Percentiles rank a stretch among this genome's conserved stretches.
phyloP scores from a whole-genome alignment of 305 asterid genomes.

The Solanum chacoense region DNA sequence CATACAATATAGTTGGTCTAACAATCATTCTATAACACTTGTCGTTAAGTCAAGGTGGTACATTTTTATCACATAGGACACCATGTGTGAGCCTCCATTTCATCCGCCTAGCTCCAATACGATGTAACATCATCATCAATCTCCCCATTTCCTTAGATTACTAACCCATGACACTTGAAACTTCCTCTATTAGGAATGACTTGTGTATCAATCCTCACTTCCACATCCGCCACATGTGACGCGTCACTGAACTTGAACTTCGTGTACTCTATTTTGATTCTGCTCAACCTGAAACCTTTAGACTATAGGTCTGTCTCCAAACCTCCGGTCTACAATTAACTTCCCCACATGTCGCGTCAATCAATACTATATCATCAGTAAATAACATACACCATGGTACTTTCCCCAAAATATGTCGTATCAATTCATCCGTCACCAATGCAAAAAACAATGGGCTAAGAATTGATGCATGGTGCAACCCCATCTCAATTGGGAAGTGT shows the following conservation, averaged over 20 bases:
- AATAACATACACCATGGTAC: not conserved
- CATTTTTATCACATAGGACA: not conserved
- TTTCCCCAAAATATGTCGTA: not conserved
- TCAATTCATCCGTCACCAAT: not conserved
- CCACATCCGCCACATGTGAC: not conserved
- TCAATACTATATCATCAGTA: not conserved
- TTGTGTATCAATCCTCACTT: not conserved
- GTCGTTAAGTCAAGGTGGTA: not conserved
- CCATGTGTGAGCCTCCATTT: not conserved
- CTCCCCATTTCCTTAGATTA: not conserved
- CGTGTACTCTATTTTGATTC: not conserved
- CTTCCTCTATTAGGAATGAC: not conserved
- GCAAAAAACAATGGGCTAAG: not conserved
- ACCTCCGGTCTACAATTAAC: not conserved
- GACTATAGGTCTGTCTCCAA: not conserved
- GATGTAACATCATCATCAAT: not conserved
- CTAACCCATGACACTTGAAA: not conserved
- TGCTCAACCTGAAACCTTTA: not conserved
- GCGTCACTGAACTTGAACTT: not conserved
- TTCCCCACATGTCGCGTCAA: not conserved
- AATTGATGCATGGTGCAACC: not conserved
- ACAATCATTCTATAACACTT: not conserved
- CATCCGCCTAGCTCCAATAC: not conserved
- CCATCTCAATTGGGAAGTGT: not conserved
- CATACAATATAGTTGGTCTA: not conserved